Conservation (phyloP, 352 stramenopile genomes). For the Aphanomyces euteiches region DNA sequence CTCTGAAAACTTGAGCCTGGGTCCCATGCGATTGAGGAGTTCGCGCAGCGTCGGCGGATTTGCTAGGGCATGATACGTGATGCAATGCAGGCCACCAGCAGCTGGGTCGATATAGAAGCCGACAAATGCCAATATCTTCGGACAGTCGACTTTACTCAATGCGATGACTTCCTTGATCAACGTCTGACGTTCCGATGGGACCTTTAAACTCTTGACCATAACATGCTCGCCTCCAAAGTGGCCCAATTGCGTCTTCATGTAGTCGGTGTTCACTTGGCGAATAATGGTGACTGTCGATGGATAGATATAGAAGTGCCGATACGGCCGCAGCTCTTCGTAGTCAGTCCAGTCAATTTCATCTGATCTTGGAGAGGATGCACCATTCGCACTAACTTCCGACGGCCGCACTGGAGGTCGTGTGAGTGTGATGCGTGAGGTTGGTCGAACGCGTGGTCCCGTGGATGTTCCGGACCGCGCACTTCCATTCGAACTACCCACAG, state of each 20-base stretch:
- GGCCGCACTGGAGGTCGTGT: background rate
- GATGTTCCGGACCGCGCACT: background rate
- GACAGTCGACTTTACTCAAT: slow-evolving; percentile 23
- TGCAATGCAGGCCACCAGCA: slow-evolving; percentile 13
- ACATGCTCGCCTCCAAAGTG: slow-evolving; percentile 16
- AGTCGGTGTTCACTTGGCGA: slow-evolving; percentile 16
- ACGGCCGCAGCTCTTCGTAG: slow-evolving; percentile 15
- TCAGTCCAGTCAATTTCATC: slow-evolving; percentile 24
- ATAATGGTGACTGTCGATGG: slow-evolving; percentile 17
- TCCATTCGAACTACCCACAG: background rate
- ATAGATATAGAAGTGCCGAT: slow-evolving; percentile 20
- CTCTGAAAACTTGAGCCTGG: slow-evolving; percentile 26
- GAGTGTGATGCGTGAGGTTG: background rate
- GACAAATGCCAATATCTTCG: slow-evolving; percentile 13
- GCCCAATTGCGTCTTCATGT: slow-evolving; percentile 24
- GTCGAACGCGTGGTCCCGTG: background rate
- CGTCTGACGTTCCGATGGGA: slow-evolving; percentile 5
- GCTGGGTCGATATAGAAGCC: slow-evolving; percentile 19
- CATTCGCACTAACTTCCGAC: background rate
- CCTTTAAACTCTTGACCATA: slow-evolving; percentile 26
- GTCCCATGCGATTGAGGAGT: background rate
- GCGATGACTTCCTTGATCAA: slow-evolving; percentile 26
- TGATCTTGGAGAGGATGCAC: background rate
- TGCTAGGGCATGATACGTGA: slow-evolving; percentile 8
- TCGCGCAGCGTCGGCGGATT: slow-evolving; percentile 16